A percentile compares a stretch with the other conserved stretches of the same genome.
These are phyloP conservation scores for Crataegus laevigata DNA, from an alignment of 306 rosid genomes.

Conservation along the genomic window DNA sequence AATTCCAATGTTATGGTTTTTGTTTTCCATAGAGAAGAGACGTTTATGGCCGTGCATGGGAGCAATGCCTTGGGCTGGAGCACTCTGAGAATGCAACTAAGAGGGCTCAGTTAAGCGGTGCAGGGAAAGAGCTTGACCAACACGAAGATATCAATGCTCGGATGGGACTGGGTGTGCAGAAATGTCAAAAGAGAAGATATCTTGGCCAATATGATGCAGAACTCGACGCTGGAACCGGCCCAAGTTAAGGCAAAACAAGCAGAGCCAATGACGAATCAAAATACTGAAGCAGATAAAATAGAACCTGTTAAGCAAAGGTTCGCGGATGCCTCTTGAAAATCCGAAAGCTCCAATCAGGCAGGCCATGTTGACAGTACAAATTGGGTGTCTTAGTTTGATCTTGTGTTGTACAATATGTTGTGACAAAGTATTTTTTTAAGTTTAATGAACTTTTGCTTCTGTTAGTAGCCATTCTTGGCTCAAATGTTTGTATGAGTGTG, in stretches of 20 bases:
- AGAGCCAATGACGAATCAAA: neutral
- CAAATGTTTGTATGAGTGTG: too few species aligned
- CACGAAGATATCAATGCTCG: neutral
- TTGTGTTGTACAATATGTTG: too few species aligned
- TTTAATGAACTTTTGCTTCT: too few species aligned
- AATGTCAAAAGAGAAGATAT: neutral
- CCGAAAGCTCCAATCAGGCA: too few species aligned
- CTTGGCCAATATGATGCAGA: neutral
- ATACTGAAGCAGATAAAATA: neutral
- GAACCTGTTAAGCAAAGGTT: neutral
- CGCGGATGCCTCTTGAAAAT: neutral
- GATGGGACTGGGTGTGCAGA: neutral
- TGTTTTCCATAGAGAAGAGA: conserved; percentile 59
- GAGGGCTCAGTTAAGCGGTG: conserved; percentile 57
- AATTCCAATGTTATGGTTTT: neutral
- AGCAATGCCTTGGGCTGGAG: conserved; percentile 96
- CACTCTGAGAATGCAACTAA: conserved; percentile 69
- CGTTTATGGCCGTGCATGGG: conserved; percentile 78
- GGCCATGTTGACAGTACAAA: too few species aligned
- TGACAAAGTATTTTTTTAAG: too few species aligned
- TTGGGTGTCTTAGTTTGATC: too few species aligned
- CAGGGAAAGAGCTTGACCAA: too few species aligned
- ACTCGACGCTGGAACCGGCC: neutral
- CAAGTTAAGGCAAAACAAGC: neutral
- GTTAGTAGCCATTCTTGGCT: too few species aligned